phyloP scores from a whole-genome alignment of 257 asterid species.

The Osmanthus fragrans region DNA sequence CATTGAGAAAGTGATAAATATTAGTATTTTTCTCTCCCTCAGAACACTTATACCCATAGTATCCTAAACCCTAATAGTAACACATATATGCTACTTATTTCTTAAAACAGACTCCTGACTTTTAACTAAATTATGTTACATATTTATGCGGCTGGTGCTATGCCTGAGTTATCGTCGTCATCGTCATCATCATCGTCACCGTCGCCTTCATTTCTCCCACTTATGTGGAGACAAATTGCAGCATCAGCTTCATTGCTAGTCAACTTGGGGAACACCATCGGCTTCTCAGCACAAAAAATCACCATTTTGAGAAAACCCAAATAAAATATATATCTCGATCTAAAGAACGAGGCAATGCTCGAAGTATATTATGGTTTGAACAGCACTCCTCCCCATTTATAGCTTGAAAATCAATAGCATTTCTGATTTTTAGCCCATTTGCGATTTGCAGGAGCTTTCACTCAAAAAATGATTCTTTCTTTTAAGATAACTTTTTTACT shows the following conservation, averaged over 20 bases:
- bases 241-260: not conserved
- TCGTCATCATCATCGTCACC: conserved; percentile 23
- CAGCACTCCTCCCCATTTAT: conserved; percentile 1
- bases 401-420: not conserved
- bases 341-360: not conserved
- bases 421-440: not conserved
- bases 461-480: not conserved
- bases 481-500: not conserved
- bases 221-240: not conserved
- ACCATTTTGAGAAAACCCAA: not conserved
- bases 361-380: conserved; percentile 3
- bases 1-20: not conserved
- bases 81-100: not conserved
- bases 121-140: no score
- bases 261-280: not conserved
- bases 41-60: no score
- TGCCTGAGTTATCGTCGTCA: not conserved
- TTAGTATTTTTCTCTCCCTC: not conserved
- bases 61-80: not conserved
- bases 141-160: conserved; percentile 21
- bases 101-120: not conserved
- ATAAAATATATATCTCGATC: not conserved
- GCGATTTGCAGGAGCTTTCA: not conserved
- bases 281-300: not conserved
- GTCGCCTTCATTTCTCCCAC: conserved; percentile 2